Conservation (phyloP, 208 protist genomes). For the Acanthamoeba royreba region DNA sequence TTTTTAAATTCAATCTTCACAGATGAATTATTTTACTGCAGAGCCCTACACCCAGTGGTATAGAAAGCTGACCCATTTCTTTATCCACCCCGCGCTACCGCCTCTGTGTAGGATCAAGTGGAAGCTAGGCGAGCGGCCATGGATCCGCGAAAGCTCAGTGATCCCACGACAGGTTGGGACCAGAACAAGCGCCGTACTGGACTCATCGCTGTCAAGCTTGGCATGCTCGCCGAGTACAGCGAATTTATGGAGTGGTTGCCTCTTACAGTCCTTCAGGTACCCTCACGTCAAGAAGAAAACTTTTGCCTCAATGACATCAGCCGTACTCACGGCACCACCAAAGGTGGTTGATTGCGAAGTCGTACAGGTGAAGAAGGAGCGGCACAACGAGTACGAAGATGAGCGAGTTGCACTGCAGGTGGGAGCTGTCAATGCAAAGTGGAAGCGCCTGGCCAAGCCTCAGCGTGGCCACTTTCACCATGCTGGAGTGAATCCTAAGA, state of each 20-base stretch:
- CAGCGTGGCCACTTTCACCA: conserved; percentile 10
- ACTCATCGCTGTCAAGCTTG: not conserved
- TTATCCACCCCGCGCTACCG: no score
- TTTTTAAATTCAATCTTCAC: no score
- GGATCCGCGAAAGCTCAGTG: not conserved
- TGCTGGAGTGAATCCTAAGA: conserved; percentile 48
- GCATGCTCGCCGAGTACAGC: not conserved
- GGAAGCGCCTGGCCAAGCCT: conserved; percentile 48
- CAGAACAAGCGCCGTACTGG: not conserved
- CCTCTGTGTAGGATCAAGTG: not conserved
- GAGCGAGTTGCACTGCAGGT: conserved; percentile 52
- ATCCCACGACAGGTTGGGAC: not conserved
- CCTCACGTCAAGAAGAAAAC: not conserved
- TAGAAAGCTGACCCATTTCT: no score
- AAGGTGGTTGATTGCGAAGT: conserved; percentile 56
- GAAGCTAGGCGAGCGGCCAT: not conserved
- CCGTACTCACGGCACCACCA: not conserved
- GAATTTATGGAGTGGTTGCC: not conserved
- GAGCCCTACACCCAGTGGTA: no score
- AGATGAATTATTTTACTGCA: no score
- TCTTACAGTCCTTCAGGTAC: not conserved
- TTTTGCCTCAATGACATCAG: not conserved
- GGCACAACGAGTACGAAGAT: conserved; percentile 19
- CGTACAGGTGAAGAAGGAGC: conserved; percentile 52
- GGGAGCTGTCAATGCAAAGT: conserved; percentile 33